Base-by-base conservation (phyloP, 192 early-diverging fungal species). In the Linnemannia schmuckeri region DNA sequence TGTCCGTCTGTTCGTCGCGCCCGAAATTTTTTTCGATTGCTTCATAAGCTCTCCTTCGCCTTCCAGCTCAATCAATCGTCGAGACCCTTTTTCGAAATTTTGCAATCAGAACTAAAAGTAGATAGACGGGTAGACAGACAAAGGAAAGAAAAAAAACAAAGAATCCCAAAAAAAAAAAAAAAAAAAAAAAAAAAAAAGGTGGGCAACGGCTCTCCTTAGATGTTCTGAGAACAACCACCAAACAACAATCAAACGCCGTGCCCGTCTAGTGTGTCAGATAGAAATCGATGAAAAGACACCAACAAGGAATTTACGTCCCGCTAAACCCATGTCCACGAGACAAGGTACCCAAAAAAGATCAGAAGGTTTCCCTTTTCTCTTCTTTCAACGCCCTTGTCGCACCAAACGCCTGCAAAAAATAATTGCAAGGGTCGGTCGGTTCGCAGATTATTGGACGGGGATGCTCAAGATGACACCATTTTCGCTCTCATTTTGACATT, bases 391-490 rank as follows among this genome's bases (percentile, higher is more conserved):
- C 44, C 12, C 12, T 13, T 18, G 49, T 52, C 49, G 40, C 72
- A 20, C 27, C 17, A 52, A 52, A 52, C 5, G 49, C 49, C 18
- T 22, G 46, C 35, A 33, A 33, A 47, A 37, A 70, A 41, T 22
- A 40, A 24, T 42, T 30, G 41, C 24, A 52, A 42, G 33, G 15
- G 70, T 72, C 35, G 52, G 42, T 63, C 40, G 57, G 38, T 61
- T n/a, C n/a, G 24, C n/a, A 30, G 30, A 66, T 66, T 27, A 66
- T 66, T 66, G 61, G 61, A 33, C 61, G 27, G 33, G 30, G 61
- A 66, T 35, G 13, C 61, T 35, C 24, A 30, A 61, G 72, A 85
- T 85, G 77, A 70, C 72, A 74, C 83, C 83, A 85, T 85, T 78
- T 85, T 42, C 76, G 78, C 83, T 85, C 83, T 72, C 82, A 77